Evolutionary conservation across 495 filamentous ascomycete species (phyloP).

Genomic region (Penicillium bialowiezense): DNA sequence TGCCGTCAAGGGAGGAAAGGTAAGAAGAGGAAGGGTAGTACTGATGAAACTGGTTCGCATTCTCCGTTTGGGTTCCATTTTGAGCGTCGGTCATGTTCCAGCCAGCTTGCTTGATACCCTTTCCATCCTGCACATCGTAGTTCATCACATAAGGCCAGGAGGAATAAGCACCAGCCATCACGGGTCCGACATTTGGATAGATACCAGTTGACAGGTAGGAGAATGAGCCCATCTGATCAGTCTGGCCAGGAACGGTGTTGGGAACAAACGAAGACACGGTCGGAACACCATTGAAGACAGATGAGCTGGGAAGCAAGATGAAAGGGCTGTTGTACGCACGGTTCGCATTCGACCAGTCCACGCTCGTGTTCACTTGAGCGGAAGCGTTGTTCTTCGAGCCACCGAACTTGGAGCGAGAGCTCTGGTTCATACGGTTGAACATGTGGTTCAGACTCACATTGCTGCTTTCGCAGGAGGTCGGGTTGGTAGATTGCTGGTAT

Average conservation of each 20-base stretch:
- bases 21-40: conserved; percentile 17
- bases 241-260: conserved; percentile 16
- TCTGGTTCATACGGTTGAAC: conserved; percentile 26
- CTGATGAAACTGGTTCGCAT: conserved; percentile 18
- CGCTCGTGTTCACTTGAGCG: conserved; percentile 23
- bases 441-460: conserved; percentile 16
- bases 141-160: conserved; percentile 30
- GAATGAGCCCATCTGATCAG: conserved; percentile 28
- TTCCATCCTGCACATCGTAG: conserved; percentile 17
- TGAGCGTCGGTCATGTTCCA: conserved; percentile 26
- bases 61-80: conserved; percentile 17
- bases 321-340: conserved; percentile 30
- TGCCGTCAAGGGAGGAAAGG: conserved; percentile 18
- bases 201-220: conserved; percentile 28
- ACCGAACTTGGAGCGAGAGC: conserved; percentile 24
- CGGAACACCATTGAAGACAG: conserved; percentile 24
- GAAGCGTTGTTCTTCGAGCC: conserved; percentile 21
- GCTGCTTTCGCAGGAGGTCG: conserved; percentile 13
- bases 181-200: conserved; percentile 21
- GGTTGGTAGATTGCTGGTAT: conserved; percentile 16
- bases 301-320: conserved; percentile 28
- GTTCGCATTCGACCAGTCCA: conserved; percentile 27
- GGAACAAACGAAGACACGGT: conserved; percentile 25
- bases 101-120: conserved; percentile 8
- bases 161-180: conserved; percentile 25